phyloP scores from a whole-genome alignment of 176 grass and related monocot genomes.

The Chrysopogon serrulatus region DNA sequence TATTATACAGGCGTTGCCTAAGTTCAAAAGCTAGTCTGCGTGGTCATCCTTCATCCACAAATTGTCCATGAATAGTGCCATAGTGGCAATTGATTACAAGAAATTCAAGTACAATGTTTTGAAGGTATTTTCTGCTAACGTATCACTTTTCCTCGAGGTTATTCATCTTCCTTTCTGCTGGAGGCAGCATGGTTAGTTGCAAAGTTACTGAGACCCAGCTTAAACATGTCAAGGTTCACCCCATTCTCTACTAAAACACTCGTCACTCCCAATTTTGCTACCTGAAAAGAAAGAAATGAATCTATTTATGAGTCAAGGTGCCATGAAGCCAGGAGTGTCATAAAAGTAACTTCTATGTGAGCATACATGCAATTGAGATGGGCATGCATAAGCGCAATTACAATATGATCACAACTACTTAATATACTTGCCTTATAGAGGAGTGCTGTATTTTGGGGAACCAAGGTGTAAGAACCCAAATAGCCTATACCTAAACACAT shows the following conservation, averaged over 20 bases:
- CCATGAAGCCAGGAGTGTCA: neutral
- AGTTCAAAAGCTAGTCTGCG: neutral
- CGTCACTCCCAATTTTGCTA: constrained; percentile 87
- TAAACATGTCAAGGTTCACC: constrained; percentile 83
- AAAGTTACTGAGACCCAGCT: constrained; percentile 74
- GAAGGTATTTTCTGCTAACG: neutral
- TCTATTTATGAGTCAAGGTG: neutral
- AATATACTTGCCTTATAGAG: neutral
- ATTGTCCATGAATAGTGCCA: constrained; percentile 10
- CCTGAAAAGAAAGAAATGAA: constrained; percentile 37
- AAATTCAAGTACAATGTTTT: neutral
- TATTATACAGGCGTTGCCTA: neutral
- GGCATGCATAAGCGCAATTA: neutral
- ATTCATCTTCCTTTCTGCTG: constrained; percentile 20
- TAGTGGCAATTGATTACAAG: constrained; percentile 6
- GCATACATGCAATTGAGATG: neutral
- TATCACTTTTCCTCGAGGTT: neutral
- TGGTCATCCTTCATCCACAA: neutral
- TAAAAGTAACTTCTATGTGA: neutral
- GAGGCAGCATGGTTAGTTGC: constrained; percentile 26
- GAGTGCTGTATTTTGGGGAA: neutral
- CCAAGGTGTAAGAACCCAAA: neutral
- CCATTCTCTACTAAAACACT: constrained; percentile 70
- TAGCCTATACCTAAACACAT: neutral
- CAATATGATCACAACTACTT: neutral